These are phyloP conservation scores for Nasturtium officinale DNA, from an alignment of 345 rosid genomes.

Conservation along the genomic window DNA sequence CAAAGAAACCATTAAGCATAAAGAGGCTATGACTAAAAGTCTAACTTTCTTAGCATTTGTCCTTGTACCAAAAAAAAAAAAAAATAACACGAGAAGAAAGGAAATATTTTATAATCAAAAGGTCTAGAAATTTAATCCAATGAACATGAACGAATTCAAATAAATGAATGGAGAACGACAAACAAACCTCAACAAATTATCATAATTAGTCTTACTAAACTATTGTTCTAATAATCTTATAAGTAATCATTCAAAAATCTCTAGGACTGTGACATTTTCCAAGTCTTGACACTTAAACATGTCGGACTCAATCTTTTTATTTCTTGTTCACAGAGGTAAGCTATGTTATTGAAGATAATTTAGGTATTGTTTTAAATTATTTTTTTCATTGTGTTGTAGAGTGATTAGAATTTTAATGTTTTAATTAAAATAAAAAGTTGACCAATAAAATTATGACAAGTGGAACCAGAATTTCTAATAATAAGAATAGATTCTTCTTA, in stretches of 20 bases:
- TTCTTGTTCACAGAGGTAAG: neutral
- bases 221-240: neutral
- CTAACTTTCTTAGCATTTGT: neutral
- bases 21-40: neutral
- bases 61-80: neutral
- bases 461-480: no score
- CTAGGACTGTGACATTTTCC: neutral
- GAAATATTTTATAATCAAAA: neutral
- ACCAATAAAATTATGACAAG: no score
- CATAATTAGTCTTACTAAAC: neutral
- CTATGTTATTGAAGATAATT: neutral
- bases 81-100: neutral
- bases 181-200: neutral
- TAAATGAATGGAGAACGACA: neutral
- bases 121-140: neutral
- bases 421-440: no score
- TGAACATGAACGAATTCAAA: neutral
- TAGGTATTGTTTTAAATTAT: neutral
- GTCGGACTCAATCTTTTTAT: neutral
- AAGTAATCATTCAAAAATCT: neutral
- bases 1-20: neutral
- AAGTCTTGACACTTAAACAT: slow-evolving; percentile 2
- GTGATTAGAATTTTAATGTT: no score
- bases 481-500: no score
- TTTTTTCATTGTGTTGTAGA: neutral